phyloP scores from a whole-genome alignment of 2,329 filamentous ascomycete genomes.

The Fusarium goolgardi region DNA sequence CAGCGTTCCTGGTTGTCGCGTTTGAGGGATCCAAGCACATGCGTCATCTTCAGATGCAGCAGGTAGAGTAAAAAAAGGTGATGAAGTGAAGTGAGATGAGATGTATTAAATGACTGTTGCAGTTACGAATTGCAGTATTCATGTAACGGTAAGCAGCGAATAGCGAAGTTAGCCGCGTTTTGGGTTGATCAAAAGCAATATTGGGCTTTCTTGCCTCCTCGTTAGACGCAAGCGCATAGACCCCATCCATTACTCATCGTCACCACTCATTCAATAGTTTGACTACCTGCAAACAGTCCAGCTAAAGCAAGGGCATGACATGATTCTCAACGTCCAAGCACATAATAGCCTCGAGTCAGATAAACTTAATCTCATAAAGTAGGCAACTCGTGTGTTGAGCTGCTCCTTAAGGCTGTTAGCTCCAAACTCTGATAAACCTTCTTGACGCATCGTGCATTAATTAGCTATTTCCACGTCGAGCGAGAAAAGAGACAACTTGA shows the following conservation, averaged over 20 bases:
- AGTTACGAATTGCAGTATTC: background rate
- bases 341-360: background rate
- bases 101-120: conserved; percentile 13
- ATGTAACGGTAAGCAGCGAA: conserved; percentile 5
- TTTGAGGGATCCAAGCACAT: conserved; percentile 10
- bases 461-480: background rate
- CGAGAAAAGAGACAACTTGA: conserved; percentile 41
- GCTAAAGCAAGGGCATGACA: conserved; percentile 4
- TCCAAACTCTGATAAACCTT: conserved; percentile 16
- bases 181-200: conserved; percentile 12
- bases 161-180: conserved; percentile 31
- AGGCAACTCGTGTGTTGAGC: background rate
- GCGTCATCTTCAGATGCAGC: conserved; percentile 3
- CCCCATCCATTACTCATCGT: background rate
- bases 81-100: conserved; percentile 6
- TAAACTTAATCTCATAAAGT: background rate
- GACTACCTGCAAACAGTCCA: background rate
- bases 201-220: background rate
- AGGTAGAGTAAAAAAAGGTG: background rate
- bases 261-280: background rate
- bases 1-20: background rate
- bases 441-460: background rate
- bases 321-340: conserved; percentile 5
- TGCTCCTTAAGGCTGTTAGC: conserved; percentile 16
- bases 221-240: conserved; percentile 20